Conservation (phyloP, 768 basidiomycete genomes). For the Coprinopsis strossmayeri region DNA sequence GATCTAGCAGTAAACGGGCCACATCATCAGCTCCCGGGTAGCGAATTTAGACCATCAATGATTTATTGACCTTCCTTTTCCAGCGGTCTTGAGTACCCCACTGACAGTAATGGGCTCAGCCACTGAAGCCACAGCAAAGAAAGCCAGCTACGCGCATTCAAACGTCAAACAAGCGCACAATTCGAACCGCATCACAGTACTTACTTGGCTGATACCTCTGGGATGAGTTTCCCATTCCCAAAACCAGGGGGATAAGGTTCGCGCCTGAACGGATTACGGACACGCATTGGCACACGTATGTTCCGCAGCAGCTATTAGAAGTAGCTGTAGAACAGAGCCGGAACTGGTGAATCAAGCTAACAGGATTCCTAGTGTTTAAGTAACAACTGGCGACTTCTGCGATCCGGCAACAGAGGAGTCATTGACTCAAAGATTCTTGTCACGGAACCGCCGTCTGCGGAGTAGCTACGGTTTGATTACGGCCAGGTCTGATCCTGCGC, state of each 20-base stretch:
- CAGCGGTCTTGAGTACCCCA: conserved; percentile 44
- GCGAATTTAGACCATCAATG: neutral
- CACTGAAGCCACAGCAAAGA: conserved; percentile 39
- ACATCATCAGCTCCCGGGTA: neutral
- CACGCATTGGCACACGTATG: no score
- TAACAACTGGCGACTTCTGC: no score
- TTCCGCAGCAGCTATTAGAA: no score
- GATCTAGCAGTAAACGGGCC: no score
- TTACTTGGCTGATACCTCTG: conserved; percentile 32
- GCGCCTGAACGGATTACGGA: conserved; percentile 33
- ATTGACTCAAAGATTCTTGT: no score
- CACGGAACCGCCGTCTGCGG: no score
- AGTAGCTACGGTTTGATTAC: no score
- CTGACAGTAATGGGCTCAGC: conserved; percentile 39
- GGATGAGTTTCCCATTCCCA: conserved; percentile 36
- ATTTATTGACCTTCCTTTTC: conserved; percentile 35
- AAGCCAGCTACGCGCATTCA: conserved; percentile 17
- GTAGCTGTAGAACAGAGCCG: no score
- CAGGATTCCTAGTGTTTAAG: no score
- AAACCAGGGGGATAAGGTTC: conserved; percentile 44
- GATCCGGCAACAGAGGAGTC: no score
- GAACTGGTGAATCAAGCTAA: no score
- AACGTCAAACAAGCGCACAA: neutral
- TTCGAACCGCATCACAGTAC: conserved; percentile 11
- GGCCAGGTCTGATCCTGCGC: no score